Evolutionary conservation across 495 filamentous ascomycete species (phyloP), one percentile per base, ranked within the genome.

Genomic region (Trichoderma reesei): DNA sequence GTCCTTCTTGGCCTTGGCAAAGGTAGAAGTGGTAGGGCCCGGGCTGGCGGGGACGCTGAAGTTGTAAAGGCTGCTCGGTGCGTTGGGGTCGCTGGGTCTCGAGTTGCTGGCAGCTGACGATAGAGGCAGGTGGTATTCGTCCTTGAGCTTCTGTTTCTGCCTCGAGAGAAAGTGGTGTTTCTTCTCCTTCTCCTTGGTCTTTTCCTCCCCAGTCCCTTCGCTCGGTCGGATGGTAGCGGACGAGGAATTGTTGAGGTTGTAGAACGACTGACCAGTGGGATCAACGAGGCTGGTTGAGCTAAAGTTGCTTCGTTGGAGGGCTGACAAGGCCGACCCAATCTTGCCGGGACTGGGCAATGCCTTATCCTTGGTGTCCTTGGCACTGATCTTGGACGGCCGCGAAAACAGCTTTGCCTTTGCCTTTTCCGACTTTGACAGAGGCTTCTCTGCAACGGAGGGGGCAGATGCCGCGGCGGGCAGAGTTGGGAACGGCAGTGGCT

Each of bases 31-130:
- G 26, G 84, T 85, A 0, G 92, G 91, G 0, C 88, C 66, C 75
- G 93, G 67, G 82, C 88, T 79, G 83, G 92, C 63, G 76, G 93
- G 81, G 36, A 86, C 59, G 68, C 79, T 78, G 73, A 85, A 85
- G 66, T 77, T 83, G 76, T 97, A 97, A 1, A 97, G 78, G 59
- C 90, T 91, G 69, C 87, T 87, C 1, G 92, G 91, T 4, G 90
- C 91, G 68, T 82, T 88, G 0, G 92, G 91, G 71, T 96, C 91
- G 2, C 87, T 85, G 0, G 92, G 90, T 70, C 84, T 86, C 5
- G 92, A 96, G 72, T 96, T 98, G 71, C 90, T 94, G 36, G 86
- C 86, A 20, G 92, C 91, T 3, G 94, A 98, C 0, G 92, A 96
- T 1, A 98, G 82, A 2, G 91, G 82, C 41, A 88, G 81, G 67